A percentile compares a stretch with the other conserved stretches of the same genome.
These are phyloP conservation scores for Citrus mangshanensis DNA, from an alignment of 345 rosid species.

Conservation along the genomic window DNA sequence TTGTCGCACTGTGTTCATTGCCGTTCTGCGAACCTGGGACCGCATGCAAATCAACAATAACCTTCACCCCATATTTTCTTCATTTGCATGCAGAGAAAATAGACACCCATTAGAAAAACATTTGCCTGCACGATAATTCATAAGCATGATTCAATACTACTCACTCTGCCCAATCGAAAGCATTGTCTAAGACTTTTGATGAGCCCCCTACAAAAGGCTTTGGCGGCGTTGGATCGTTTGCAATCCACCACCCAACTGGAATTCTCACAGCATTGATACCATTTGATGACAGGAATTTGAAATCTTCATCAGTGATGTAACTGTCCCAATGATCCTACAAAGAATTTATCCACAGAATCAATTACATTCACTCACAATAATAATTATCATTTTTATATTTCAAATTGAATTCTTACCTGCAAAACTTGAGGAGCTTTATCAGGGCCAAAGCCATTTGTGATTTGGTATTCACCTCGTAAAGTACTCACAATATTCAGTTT, in stretches of 20 bases:
- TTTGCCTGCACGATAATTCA: neutral
- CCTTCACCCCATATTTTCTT: constrained; percentile 31
- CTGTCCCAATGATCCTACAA: constrained; percentile 2
- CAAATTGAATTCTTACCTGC: constrained; percentile 10
- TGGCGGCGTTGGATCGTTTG: constrained; percentile 1
- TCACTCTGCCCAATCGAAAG: constrained; percentile 34
- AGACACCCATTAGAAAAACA: neutral
- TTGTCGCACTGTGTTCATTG: constrained; percentile 21
- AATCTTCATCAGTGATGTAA: neutral
- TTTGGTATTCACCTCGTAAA: constrained; percentile 30
- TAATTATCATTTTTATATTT: neutral
- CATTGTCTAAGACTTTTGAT: constrained; percentile 27
- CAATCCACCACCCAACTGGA: constrained; percentile 5
- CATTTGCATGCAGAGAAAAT: neutral
- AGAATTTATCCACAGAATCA: neutral
- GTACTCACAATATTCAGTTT: constrained; percentile 8
- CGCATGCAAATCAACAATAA: constrained; percentile 29
- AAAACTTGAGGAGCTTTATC: constrained; percentile 23
- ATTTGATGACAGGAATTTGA: neutral
- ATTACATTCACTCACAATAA: neutral
- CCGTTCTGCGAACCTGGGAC: constrained; percentile 36
- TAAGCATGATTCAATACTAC: neutral
- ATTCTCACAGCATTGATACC: neutral
- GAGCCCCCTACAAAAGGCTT: constrained; percentile 36
- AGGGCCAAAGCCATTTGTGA: constrained; percentile 37